A percentile compares a stretch with the other conserved stretches of the same genome.
Evolutionary conservation across 2,329 filamentous ascomycete genomes (phyloP).

Genomic region (Colletotrichum chrysophilum): DNA sequence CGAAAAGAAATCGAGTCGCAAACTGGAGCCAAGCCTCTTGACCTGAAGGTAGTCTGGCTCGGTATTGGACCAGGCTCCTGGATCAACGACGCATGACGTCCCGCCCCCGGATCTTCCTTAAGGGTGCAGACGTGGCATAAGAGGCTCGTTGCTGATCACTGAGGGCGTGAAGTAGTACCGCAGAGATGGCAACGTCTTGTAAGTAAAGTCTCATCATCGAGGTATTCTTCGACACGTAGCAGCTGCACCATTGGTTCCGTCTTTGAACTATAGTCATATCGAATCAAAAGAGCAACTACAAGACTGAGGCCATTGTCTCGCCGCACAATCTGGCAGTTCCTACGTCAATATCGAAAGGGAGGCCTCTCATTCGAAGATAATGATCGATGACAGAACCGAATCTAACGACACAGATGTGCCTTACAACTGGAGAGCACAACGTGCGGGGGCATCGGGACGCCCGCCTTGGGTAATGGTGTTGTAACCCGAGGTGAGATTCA

Average conservation of each 20-base stretch:
- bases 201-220: neutral
- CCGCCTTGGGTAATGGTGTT: neutral
- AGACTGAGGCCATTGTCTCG: neutral
- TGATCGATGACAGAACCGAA: neutral
- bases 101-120: slow-evolving; percentile 5
- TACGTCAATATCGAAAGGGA: slow-evolving; percentile 8
- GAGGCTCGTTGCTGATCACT: neutral
- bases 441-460: neutral
- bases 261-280: neutral
- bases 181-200: neutral
- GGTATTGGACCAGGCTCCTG: neutral
- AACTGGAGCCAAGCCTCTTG: neutral
- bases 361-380: neutral
- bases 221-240: neutral
- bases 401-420: neutral
- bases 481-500: neutral
- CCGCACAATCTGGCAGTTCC: neutral
- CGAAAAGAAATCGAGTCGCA: neutral
- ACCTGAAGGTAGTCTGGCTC: neutral
- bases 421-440: slow-evolving; percentile 2
- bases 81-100: slow-evolving; percentile 4
- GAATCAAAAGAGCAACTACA: neutral
- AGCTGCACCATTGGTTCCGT: neutral
- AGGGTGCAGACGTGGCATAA: neutral
- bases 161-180: neutral